Evolutionary conservation across 768 basidiomycete species (phyloP).

Genomic region (Agaricus subrufescens): DNA sequence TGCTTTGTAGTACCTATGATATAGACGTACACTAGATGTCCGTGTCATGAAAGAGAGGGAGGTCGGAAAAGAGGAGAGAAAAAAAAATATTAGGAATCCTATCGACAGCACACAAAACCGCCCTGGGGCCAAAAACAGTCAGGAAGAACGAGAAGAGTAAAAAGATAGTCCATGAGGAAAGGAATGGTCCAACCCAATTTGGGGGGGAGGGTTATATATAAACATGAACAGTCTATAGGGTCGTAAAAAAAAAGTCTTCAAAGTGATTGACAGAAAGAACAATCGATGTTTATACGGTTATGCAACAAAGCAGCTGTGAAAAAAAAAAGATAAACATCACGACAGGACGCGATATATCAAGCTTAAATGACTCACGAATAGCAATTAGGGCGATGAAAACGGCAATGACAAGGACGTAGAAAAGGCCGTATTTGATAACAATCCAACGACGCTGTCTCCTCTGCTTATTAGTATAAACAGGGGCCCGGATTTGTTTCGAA

Average conservation of each 20-base stretch:
- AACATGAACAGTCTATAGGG: constrained; percentile 26
- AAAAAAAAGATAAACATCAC: constrained; percentile 7
- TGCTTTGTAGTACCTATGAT: constrained; percentile 30
- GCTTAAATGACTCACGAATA: constrained; percentile 51
- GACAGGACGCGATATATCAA: constrained; percentile 7
- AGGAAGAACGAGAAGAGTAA: neutral
- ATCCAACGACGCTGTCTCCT: constrained; percentile 88
- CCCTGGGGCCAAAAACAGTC: neutral
- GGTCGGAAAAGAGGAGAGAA: neutral
- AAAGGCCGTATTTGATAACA: constrained; percentile 78
- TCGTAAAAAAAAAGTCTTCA: constrained; percentile 40
- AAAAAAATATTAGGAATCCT: constrained; percentile 1
- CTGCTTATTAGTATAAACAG: constrained; percentile 86
- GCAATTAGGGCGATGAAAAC: constrained; percentile 74
- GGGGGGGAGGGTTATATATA: constrained; percentile 18
- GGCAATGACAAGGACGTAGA: constrained; percentile 67
- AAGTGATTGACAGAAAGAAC: constrained; percentile 63
- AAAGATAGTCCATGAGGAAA: constrained; percentile 25
- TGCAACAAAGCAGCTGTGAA: constrained; percentile 57
- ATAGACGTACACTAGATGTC: constrained; percentile 46
- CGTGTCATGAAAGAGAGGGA: constrained; percentile 22
- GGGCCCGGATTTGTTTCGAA: constrained; percentile 90
- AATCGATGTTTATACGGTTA: constrained; percentile 52
- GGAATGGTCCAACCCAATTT: constrained; percentile 24
- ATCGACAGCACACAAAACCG: constrained; percentile 2